A percentile compares a stretch with the other conserved stretches of the same genome.
These are phyloP conservation scores for Chlorella sp. DNA, from an alignment of 139 green algal genomes.

Conservation along the genomic window DNA sequence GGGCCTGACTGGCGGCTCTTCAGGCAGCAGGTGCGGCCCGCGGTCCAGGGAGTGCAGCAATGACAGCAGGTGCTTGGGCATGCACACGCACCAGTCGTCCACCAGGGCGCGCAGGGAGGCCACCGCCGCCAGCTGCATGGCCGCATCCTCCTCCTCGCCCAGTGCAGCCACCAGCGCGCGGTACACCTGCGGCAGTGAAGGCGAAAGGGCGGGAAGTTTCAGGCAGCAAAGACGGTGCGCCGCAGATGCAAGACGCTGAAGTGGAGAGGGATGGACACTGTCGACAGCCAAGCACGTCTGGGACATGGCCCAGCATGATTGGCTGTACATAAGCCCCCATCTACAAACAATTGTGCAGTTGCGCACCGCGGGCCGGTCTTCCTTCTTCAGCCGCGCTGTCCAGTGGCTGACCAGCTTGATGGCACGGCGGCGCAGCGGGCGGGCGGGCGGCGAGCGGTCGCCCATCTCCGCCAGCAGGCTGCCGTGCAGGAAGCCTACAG, in stretches of 20 bases:
- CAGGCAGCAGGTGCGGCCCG: no score
- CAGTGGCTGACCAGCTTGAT: conserved; percentile 68
- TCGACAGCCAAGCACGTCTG: no score
- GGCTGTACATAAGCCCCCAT: no score
- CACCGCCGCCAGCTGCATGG: conserved; percentile 71
- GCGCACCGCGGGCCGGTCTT: conserved; percentile 50
- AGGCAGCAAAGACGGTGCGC: no score
- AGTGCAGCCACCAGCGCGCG: conserved; percentile 57
- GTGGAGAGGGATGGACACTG: no score
- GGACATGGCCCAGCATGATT: no score
- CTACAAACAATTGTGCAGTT: no score
- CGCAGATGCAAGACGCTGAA: no score
- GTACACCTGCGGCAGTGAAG: conserved; percentile 51
- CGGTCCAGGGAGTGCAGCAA: no score
- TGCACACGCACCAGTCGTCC: conserved; percentile 86
- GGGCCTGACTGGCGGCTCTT: no score
- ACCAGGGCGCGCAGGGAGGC: conserved; percentile 72
- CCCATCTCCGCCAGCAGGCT: conserved; percentile 62
- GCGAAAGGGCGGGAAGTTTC: no score
- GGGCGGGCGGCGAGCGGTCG: conserved; percentile 31
- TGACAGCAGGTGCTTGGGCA: no score
- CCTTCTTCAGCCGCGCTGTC: conserved; percentile 50
- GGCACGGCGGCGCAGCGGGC: conserved; percentile 62
- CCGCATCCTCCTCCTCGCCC: conserved; percentile 48
- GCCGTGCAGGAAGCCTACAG: conserved; percentile 15